A percentile compares a stretch with the other conserved stretches of the same genome.
Evolutionary conservation across 371 early-diverging fungal genomes (phyloP).

Genomic region (Nematocida parisii): DNA sequence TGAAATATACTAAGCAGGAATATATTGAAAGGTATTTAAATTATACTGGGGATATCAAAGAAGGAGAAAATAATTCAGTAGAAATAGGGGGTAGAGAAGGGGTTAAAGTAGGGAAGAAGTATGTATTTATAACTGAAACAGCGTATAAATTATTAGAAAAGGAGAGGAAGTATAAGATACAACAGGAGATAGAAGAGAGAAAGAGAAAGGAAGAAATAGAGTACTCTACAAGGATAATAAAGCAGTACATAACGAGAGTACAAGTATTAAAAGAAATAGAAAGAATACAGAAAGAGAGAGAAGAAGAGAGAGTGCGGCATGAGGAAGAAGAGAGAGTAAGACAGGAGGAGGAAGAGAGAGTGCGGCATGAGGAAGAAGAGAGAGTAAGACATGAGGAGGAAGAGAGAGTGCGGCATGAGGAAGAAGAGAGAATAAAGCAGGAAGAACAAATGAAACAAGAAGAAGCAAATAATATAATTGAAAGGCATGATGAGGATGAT

Average conservation of each 20-base stretch:
- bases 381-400: neutral
- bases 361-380: neutral
- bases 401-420: neutral
- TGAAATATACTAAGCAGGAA: conserved; percentile 81
- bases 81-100: conserved; percentile 4
- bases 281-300: neutral
- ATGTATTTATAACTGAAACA: conserved; percentile 47
- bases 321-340: neutral
- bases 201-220: neutral
- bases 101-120: conserved; percentile 23
- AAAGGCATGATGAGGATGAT: neutral
- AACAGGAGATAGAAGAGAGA: neutral
- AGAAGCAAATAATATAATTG: neutral
- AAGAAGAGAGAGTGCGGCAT: neutral
- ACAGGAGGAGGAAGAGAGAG: neutral
- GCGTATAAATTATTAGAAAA: conserved; percentile 17
- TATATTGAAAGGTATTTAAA: conserved; percentile 74
- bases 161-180: neutral
- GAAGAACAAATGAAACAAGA: neutral
- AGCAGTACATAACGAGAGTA: neutral
- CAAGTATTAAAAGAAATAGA: conserved; percentile 2
- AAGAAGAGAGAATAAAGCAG: neutral
- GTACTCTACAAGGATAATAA: neutral
- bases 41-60: neutral
- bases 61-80: conserved; percentile 58